Base-by-base conservation (phyloP, 2,329 filamentous ascomycete species). In the Trichoderma atrobrunneum region DNA sequence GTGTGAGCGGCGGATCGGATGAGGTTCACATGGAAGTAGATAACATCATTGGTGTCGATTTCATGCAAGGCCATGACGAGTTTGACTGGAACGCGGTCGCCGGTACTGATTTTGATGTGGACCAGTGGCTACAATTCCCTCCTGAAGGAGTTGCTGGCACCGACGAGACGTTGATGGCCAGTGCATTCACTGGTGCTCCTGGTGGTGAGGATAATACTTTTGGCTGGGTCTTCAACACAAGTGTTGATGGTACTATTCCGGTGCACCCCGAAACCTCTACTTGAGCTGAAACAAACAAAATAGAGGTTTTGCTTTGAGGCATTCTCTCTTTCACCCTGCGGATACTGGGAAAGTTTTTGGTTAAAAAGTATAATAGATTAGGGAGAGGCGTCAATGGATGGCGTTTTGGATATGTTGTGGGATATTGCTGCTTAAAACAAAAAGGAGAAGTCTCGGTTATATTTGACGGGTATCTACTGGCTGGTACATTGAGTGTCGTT, bases 91-190 rank as follows among this genome's bases (percentile, higher is more conserved):
- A 86, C 74, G 84, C 84, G 24, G 80, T 87, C 5, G 81, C 85
- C 18, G 85, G 84, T 7, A 84, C 85, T 10, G 87, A 87, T 73
- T 85, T 89, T 72, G 87, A 89, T 70, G 87, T 89, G 68, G 87
- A 88, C 72, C 86, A 89, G 75, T 89, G 87, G 86, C 81, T 89
- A 26, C 85, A 89, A 72, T 89, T 88, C 73, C 87, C 87, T 7
- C 82, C 83, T 2, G 87, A 88, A 64, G 85, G 83, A 7, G 81
- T 82, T 12, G 83, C 81, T 72, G 80, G 79, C 43, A 76, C 78
- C 8, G 82, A 82, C n/a, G 82, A 82, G 30, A 78, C 78, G 28
- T 75, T 83, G 60, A 80, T 82, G 74, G 77, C 77, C 7, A 79
- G 78, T 7, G 76, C 82, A 28, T 80, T 82, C 66, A 76, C 76